Base-by-base conservation (phyloP, 208 protist genomes). In the Blastocrithidia nonstop region DNA sequence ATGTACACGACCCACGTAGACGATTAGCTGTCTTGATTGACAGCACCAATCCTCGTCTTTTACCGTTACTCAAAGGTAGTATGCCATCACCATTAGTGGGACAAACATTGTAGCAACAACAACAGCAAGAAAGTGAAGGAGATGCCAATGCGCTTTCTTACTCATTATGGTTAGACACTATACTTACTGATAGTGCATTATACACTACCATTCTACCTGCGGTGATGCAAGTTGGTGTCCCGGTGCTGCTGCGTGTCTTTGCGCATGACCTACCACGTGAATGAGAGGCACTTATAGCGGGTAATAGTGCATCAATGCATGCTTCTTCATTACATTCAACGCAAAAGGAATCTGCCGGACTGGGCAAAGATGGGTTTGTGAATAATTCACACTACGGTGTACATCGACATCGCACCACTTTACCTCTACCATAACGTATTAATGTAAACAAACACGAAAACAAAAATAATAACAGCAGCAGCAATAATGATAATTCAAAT, bases 1-100 rank as follows among this genome's bases (percentile, higher is more conserved):
- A 87, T 49, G 62, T 81, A 17, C 55, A 53, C 13, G 77, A 91
- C 50, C 73, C 81, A 11, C 66, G 77, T 1, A 66, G 81, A 8
- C 70, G 77, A 8, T 64, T 91, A 4, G 81, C 81, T 4, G 45
- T 91, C 6, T 58, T 91, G 13, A 54, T 91, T 25, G 81, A 91
- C 42, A 72, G 66, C 43, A 70, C 66, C 8, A 76, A 74, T 58
- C 50, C 55, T 25, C 60, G 62, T n/a, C 42, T 79, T 0, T 56
- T 79, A n/a, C 27, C n/a, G n/a, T n/a, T n/a, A n/a, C n/a, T n/a
- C n/a, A n/a, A n/a, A n/a, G n/a, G n/a, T n/a, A n/a, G n/a, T n/a
- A n/a, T n/a, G n/a, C n/a, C n/a, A n/a, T n/a, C n/a, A n/a, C n/a
- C n/a, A n/a, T n/a, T n/a, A n/a, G n/a, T n/a, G n/a, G n/a, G n/a